Percentiles rank a stretch among this genome's conserved stretches.
phyloP scores from a whole-genome alignment of 23 red algal species.

The Agarophyton chilense region DNA sequence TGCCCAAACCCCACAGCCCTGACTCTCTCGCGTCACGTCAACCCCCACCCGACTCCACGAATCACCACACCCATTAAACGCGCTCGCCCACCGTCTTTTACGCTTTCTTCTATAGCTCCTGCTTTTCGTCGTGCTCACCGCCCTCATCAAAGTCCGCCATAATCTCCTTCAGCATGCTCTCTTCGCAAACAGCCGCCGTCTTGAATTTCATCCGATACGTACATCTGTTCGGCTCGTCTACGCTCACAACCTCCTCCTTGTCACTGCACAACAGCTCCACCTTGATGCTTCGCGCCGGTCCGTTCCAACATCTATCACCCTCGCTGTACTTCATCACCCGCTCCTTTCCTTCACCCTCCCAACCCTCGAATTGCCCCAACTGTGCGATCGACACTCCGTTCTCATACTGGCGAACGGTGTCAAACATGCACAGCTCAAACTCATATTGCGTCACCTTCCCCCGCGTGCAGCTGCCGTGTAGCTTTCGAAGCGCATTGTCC shows the following conservation, averaged over 20 bases:
- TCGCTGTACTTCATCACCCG: constrained; percentile 57
- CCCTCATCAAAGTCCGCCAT: constrained; percentile 29
- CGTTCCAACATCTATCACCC: constrained; percentile 83
- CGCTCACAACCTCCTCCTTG: constrained; percentile 68
- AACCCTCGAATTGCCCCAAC: constrained; percentile 61
- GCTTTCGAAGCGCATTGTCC: constrained; percentile 45
- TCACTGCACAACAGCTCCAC: constrained; percentile 69
- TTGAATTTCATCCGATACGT: constrained; percentile 62
- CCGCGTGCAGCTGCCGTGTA: constrained; percentile 66
- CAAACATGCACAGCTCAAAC: constrained; percentile 82
- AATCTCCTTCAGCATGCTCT: constrained; percentile 20
- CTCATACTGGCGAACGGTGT: constrained; percentile 68
- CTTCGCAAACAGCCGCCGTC: constrained; percentile 72
- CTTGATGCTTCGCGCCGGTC: constrained; percentile 53
- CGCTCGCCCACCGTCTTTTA: not conserved
- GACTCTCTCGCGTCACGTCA: no score
- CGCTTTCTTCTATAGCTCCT: constrained; percentile 39
- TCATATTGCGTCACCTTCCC: constrained; percentile 67
- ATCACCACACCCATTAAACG: no score
- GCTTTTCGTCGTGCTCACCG: not conserved
- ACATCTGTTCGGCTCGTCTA: constrained; percentile 75
- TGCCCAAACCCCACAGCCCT: not conserved
- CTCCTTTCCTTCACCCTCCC: constrained; percentile 48
- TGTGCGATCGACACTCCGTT: constrained; percentile 39
- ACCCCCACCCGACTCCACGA: no score